A percentile compares a stretch with the other conserved stretches of the same genome.
Evolutionary conservation across 257 asterid genomes (phyloP).

Genomic region (Salvia splendens): DNA sequence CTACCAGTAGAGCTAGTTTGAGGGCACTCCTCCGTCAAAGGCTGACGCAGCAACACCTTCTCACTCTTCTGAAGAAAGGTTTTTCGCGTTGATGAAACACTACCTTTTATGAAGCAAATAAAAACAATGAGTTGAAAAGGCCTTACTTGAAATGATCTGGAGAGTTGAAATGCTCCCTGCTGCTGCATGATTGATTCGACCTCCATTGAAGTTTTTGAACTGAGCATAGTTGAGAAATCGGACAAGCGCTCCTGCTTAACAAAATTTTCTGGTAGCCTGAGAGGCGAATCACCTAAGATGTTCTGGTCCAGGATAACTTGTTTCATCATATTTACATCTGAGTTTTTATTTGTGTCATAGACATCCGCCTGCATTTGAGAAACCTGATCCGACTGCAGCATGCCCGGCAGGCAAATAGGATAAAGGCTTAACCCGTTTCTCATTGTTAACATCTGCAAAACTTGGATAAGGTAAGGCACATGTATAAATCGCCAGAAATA

Average conservation of each 20-base stretch:
- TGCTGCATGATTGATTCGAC: constrained; percentile 36
- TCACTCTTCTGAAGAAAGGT: constrained; percentile 38
- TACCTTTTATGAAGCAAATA: not conserved
- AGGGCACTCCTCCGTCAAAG: constrained; percentile 24
- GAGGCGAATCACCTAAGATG: constrained; percentile 28
- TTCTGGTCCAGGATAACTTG: constrained; percentile 36
- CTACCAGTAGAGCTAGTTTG: constrained; percentile 41
- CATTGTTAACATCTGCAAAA: constrained; percentile 63
- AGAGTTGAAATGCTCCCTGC: constrained; percentile 37
- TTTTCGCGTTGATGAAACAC: constrained; percentile 35
- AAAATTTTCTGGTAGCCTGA: constrained; percentile 26
- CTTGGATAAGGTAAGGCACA: constrained; percentile 10
- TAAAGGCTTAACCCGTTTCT: constrained; percentile 66
- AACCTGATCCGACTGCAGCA: constrained; percentile 39
- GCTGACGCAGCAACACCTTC: constrained; percentile 34
- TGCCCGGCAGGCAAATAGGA: constrained; percentile 58
- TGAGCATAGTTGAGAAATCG: constrained; percentile 36
- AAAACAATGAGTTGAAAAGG: not conserved
- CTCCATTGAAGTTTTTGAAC: constrained; percentile 33
- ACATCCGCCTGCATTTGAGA: constrained; percentile 39
- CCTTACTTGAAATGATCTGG: constrained; percentile 45
- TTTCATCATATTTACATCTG: constrained; percentile 33
- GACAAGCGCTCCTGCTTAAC: constrained; percentile 28
- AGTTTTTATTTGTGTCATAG: constrained; percentile 36
- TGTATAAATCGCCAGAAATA: constrained; percentile 5